These are phyloP conservation scores for Cenococcum geophilum DNA, from an alignment of 495 filamentous ascomycete species.

Conservation along the genomic window DNA sequence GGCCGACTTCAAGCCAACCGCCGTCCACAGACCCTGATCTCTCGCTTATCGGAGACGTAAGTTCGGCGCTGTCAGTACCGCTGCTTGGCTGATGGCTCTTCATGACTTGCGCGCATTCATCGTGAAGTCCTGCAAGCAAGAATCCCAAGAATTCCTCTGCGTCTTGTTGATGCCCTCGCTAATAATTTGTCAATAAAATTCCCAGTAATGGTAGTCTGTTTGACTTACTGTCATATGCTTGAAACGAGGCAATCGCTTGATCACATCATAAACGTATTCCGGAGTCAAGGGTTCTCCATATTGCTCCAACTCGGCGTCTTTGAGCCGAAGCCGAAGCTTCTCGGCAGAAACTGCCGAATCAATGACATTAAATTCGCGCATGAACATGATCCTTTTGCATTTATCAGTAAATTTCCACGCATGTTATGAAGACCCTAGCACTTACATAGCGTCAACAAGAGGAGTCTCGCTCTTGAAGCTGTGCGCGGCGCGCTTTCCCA, in stretches of 20 bases:
- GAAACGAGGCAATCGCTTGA: slow-evolving; percentile 78
- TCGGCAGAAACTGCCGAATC: slow-evolving; percentile 70
- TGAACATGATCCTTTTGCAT: slow-evolving; percentile 75
- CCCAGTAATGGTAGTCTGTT: neutral
- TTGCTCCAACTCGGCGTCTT: slow-evolving; percentile 76
- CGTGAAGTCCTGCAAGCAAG: slow-evolving; percentile 83
- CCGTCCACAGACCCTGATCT: slow-evolving; percentile 36
- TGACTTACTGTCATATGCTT: slow-evolving; percentile 74
- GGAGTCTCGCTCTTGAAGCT: slow-evolving; percentile 95
- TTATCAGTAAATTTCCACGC: neutral
- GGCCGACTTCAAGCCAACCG: slow-evolving; percentile 92
- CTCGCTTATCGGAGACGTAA: slow-evolving; percentile 38
- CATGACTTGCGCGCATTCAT: slow-evolving; percentile 79
- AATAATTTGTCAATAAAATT: slow-evolving; percentile 33
- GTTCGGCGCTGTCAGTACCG: slow-evolving; percentile 40
- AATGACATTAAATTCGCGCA: slow-evolving; percentile 84
- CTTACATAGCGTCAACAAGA: slow-evolving; percentile 86
- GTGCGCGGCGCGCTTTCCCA: slow-evolving; percentile 73
- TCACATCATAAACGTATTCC: slow-evolving; percentile 92
- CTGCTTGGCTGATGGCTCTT: slow-evolving; percentile 36
- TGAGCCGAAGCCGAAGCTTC: slow-evolving; percentile 64
- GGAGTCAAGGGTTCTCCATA: slow-evolving; percentile 89
- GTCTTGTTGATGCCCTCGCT: slow-evolving; percentile 96
- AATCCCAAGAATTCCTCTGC: slow-evolving; percentile 97
- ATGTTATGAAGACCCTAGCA: slow-evolving; percentile 16